Evolutionary conservation across 495 filamentous ascomycete genomes (phyloP).

Genomic region (Aspergillus taichungensis): DNA sequence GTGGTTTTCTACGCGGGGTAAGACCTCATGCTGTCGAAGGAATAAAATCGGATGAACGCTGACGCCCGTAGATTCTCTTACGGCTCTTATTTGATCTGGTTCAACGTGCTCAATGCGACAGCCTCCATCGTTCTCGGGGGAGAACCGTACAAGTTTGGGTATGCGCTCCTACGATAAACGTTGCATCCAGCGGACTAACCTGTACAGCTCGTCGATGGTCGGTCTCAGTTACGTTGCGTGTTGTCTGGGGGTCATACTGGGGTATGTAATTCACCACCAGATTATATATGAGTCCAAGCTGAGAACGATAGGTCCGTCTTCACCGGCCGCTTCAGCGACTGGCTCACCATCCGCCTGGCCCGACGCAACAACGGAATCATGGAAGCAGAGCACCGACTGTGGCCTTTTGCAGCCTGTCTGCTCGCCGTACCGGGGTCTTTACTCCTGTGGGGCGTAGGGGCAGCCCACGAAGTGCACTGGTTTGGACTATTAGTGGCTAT

Average conservation of each 20-base stretch:
- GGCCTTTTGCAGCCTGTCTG: slow-evolving; percentile 48
- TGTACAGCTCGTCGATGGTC: slow-evolving; percentile 44
- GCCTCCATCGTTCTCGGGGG: slow-evolving; percentile 50
- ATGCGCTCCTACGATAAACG: slow-evolving; percentile 19
- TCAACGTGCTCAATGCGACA: slow-evolving; percentile 60
- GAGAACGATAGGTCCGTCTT: slow-evolving; percentile 28
- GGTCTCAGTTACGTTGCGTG: slow-evolving; percentile 53
- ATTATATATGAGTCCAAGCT: background rate
- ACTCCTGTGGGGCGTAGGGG: slow-evolving; percentile 62
- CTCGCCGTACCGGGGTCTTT: slow-evolving; percentile 48
- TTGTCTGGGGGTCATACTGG: slow-evolving; percentile 44
- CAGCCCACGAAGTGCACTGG: slow-evolving; percentile 51
- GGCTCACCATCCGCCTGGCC: slow-evolving; percentile 47
- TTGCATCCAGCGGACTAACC: background rate
- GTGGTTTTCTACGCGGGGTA: slow-evolving; percentile 57
- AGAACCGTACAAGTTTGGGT: slow-evolving; percentile 48
- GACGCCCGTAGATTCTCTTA: slow-evolving; percentile 43
- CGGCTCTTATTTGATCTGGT: slow-evolving; percentile 54
- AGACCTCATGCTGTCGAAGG: background rate
- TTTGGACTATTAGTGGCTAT: slow-evolving; percentile 56
- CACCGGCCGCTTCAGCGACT: slow-evolving; percentile 50
- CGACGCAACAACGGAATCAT: slow-evolving; percentile 53
- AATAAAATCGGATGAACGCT: background rate
- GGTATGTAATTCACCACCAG: slow-evolving; percentile 18
- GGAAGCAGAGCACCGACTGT: slow-evolving; percentile 55